Percentiles rank a stretch among this genome's conserved stretches.
These are phyloP conservation scores for Guillardia theta DNA, from an alignment of 78 protist genomes.

Conservation along the genomic window DNA sequence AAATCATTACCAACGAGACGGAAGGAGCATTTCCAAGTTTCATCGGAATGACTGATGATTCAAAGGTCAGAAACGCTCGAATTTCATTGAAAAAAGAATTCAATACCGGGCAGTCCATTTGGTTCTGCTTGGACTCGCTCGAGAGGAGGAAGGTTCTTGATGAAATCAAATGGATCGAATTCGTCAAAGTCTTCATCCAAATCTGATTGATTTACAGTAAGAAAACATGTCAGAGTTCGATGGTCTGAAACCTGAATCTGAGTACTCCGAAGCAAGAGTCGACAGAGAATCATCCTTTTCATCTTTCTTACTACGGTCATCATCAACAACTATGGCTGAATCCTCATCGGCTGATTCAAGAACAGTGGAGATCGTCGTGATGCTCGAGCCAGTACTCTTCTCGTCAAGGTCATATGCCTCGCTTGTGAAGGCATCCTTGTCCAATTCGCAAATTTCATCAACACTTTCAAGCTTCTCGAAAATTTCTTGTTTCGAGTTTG, in stretches of 20 bases:
- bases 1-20: not conserved
- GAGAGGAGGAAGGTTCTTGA: slow-evolving; percentile 17
- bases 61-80: not conserved
- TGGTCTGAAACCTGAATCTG: not conserved
- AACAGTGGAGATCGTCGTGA: not conserved
- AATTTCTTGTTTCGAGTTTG: not conserved
- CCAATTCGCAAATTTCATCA: not conserved
- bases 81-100: not conserved
- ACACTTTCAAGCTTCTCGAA: not conserved
- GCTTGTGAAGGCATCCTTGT: too few relatives aligned
- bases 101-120: too few relatives aligned
- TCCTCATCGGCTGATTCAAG: too few relatives aligned
- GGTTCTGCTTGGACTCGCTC: too few relatives aligned
- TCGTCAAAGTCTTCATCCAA: slow-evolving; percentile 5
- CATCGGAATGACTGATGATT: not conserved
- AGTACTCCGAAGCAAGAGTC: not conserved
- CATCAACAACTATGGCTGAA: not conserved
- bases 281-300: not conserved
- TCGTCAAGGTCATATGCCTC: not conserved
- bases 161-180: slow-evolving; percentile 23
- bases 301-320: not conserved
- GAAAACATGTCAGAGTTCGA: not conserved
- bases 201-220: not conserved
- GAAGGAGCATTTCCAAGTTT: not conserved
- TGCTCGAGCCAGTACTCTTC: not conserved